phyloP scores from a whole-genome alignment of 2,329 filamentous ascomycete genomes.

The Malbranchea zuffiana region DNA sequence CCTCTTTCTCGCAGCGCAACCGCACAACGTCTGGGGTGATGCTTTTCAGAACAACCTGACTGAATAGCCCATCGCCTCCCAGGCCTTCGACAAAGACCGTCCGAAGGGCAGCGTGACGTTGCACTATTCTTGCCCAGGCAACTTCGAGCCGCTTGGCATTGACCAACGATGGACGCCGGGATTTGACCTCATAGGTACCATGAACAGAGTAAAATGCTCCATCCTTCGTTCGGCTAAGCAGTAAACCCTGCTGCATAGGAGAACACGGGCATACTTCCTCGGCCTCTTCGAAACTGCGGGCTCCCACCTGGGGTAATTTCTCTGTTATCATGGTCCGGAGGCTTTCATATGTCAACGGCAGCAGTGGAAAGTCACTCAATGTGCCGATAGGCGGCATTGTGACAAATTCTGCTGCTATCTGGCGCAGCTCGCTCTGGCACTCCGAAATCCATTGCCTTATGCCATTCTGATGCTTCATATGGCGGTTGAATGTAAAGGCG shows the following conservation, averaged over 20 bases:
- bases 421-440: slow-evolving; percentile 27
- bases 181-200: slow-evolving; percentile 27
- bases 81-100: slow-evolving; percentile 29
- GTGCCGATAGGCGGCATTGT: slow-evolving; percentile 24
- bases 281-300: slow-evolving; percentile 22
- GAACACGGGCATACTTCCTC: slow-evolving; percentile 36
- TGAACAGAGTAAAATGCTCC: slow-evolving; percentile 29
- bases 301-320: slow-evolving; percentile 29
- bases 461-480: slow-evolving; percentile 35
- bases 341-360: slow-evolving; percentile 34
- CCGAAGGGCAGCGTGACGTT: slow-evolving; percentile 27
- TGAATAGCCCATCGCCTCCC: slow-evolving; percentile 25
- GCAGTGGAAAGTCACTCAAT: slow-evolving; percentile 36
- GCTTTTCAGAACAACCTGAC: slow-evolving; percentile 26
- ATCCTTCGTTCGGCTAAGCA: slow-evolving; percentile 26
- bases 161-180: slow-evolving; percentile 14
- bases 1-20: slow-evolving; percentile 24
- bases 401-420: slow-evolving; percentile 22
- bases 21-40: slow-evolving; percentile 21
- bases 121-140: slow-evolving; percentile 26
- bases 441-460: slow-evolving; percentile 36
- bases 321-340: slow-evolving; percentile 29
- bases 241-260: slow-evolving; percentile 29
- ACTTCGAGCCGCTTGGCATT: slow-evolving; percentile 20
- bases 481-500: slow-evolving; percentile 40